phyloP scores from a whole-genome alignment of 768 basidiomycete genomes.

The Hericium coralloides region DNA sequence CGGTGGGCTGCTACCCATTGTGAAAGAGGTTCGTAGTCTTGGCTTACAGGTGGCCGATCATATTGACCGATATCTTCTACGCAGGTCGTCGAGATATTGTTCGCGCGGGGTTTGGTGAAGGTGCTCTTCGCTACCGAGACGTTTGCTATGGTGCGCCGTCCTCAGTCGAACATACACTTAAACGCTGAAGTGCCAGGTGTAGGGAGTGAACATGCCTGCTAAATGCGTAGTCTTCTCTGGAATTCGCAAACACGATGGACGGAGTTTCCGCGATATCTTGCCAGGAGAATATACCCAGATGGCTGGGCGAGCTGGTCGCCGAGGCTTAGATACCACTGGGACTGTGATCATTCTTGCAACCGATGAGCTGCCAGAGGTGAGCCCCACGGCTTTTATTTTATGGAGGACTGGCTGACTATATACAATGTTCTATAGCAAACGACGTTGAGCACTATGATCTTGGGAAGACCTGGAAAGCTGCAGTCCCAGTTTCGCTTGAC shows the following conservation, averaged over 20 bases:
- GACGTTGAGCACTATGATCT: conserved; percentile 79
- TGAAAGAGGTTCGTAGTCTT: conserved; percentile 70
- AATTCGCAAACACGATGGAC: conserved; percentile 92
- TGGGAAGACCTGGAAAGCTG: conserved; percentile 87
- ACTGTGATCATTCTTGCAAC: conserved; percentile 88
- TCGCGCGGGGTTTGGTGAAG: conserved; percentile 92
- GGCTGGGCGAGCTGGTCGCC: conserved; percentile 95
- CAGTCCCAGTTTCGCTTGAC: conserved; percentile 95
- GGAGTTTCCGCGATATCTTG: conserved; percentile 80
- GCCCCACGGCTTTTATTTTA: conserved; percentile 7
- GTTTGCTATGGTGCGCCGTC: conserved; percentile 81
- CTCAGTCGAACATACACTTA: neutral
- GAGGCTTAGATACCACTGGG: conserved; percentile 91
- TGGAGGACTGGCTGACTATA: neutral
- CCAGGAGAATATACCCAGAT: conserved; percentile 98
- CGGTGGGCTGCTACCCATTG: conserved; percentile 90
- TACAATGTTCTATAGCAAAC: conserved; percentile 43
- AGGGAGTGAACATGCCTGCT: conserved; percentile 99
- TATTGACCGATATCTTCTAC: conserved; percentile 6
- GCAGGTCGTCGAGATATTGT: conserved; percentile 92
- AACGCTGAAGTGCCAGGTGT: neutral
- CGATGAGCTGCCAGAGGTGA: conserved; percentile 81
- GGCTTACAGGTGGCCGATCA: neutral
- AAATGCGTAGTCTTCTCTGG: conserved; percentile 94
- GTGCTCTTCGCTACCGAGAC: conserved; percentile 98